Evolutionary conservation across 2,329 filamentous ascomycete species (phyloP).

Genomic region (Magnaporthales sp.): DNA sequence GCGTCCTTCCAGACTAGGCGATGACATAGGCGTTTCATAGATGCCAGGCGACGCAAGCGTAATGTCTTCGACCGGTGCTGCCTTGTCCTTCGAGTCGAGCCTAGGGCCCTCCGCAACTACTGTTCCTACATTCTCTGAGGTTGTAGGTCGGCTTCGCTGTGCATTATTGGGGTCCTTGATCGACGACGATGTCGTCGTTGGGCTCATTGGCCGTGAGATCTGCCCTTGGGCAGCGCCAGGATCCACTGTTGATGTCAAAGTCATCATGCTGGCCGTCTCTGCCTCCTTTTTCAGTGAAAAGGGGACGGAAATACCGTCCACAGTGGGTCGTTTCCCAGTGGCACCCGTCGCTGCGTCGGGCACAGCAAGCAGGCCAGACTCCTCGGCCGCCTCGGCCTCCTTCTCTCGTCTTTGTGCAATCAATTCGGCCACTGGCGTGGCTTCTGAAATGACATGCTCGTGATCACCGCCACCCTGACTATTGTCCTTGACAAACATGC

Average conservation of each 20-base stretch:
- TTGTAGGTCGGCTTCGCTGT: neutral
- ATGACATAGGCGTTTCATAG: constrained; percentile 4
- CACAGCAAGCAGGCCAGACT: constrained; percentile 30
- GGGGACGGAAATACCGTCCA: constrained; percentile 63
- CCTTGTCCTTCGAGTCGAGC: neutral
- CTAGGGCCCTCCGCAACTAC: neutral
- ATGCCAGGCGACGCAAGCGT: constrained; percentile 1
- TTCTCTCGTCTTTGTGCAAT: constrained; percentile 31
- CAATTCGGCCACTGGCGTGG: constrained; percentile 33
- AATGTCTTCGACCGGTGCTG: neutral
- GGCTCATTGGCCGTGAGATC: constrained; percentile 25
- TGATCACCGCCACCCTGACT: constrained; percentile 28
- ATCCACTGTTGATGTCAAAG: constrained; percentile 39
- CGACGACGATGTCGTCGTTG: constrained; percentile 6
- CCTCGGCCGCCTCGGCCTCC: constrained; percentile 17
- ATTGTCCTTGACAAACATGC: constrained; percentile 40
- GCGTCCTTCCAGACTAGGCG: neutral
- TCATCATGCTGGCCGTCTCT: constrained; percentile 63
- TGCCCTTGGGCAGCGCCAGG: constrained; percentile 16
- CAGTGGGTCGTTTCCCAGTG: constrained; percentile 51
- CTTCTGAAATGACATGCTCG: constrained; percentile 19
- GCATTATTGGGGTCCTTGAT: neutral
- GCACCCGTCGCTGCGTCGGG: constrained; percentile 38
- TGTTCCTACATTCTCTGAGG: neutral
- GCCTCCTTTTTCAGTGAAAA: constrained; percentile 59